Percentiles rank a stretch among this genome's conserved stretches.
Conservation (phyloP, 2,329 filamentous ascomycete species). For the Ceratocystis huliohia region DNA sequence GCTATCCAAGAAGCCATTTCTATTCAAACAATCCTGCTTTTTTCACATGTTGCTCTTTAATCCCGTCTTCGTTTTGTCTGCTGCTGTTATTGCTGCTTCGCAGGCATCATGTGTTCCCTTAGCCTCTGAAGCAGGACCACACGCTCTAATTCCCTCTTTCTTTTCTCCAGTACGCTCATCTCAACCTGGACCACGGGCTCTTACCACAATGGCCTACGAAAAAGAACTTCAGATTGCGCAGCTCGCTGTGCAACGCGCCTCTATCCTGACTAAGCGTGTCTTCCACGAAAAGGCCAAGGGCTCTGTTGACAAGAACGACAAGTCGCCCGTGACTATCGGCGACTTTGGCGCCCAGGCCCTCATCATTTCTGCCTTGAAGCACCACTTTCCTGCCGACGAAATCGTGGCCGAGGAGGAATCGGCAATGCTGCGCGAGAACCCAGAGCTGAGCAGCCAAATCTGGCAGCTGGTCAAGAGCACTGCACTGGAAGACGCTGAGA, state of each 20-base stretch:
- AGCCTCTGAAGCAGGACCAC: neutral
- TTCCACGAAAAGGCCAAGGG: constrained; percentile 81
- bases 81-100: constrained; percentile 8
- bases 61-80: neutral
- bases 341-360: constrained; percentile 96
- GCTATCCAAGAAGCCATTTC: neutral
- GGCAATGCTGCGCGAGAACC: constrained; percentile 59
- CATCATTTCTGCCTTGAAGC: constrained; percentile 79
- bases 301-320: constrained; percentile 78
- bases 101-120: neutral
- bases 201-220: constrained; percentile 31
- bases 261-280: constrained; percentile 41
- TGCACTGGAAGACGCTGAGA: constrained; percentile 45
- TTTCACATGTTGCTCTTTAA: neutral
- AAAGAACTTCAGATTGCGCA: constrained; percentile 73
- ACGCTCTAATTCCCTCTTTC: constrained; percentile 13
- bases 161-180: constrained; percentile 1
- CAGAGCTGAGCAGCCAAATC: constrained; percentile 52
- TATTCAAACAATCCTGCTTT: neutral
- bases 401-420: constrained; percentile 95
- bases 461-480: constrained; percentile 64
- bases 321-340: constrained; percentile 91
- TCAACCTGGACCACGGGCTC: constrained; percentile 14
- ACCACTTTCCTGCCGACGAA: constrained; percentile 80
- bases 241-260: constrained; percentile 72